Base-by-base conservation (phyloP, 108 stramenopile genomes). In the Cyclotella baltica region DNA sequence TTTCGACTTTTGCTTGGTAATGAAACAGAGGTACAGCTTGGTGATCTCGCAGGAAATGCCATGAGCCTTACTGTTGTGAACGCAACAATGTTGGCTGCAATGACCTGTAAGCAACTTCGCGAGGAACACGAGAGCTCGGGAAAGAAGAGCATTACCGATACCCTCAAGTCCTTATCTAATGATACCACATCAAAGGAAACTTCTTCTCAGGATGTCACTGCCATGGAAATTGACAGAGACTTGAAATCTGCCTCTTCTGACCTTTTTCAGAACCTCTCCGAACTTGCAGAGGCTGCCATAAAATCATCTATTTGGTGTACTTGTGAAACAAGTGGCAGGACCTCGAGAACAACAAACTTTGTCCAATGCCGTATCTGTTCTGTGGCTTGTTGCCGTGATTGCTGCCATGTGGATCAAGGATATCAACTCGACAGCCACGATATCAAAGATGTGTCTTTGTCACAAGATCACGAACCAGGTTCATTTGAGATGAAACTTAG, bases 11-110 rank as follows among this genome's bases (percentile, higher is more conserved):
- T 77, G 29, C 83, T 93, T 20, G 89, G 87, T 20, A 85, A 88
- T 28, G 93, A 93, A 79, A 88, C 89, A 2, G 93, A 93, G 71
- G 93, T 93, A 0, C 86, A 93, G 35, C 80, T 93, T 6, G 84
- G 85, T 28, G 93, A 93, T 79, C 62, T 93, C 22, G 93, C 93
- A 10, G 93, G 93, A 15, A 93, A 93, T 74, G 93, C 93, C 20
- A 93, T 93, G 93, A 85, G 83, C 57, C 75, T 91, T 4, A 71
- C 89, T 31, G 92, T 93, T 25, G 88, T 93, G 3, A 86, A 75
- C 56, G 92, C 92, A 16, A 86, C 88, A 4, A 84, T 93, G 75
- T 67, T 93, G 0, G 89, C 88, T 20, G 88, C 87, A 11, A 71
- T 91, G 33, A 82, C 85, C 28, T 78, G 78, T 36, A 70, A 68